These are phyloP conservation scores for Suillus placidus DNA, from an alignment of 768 basidiomycete genomes.

Conservation along the genomic window DNA sequence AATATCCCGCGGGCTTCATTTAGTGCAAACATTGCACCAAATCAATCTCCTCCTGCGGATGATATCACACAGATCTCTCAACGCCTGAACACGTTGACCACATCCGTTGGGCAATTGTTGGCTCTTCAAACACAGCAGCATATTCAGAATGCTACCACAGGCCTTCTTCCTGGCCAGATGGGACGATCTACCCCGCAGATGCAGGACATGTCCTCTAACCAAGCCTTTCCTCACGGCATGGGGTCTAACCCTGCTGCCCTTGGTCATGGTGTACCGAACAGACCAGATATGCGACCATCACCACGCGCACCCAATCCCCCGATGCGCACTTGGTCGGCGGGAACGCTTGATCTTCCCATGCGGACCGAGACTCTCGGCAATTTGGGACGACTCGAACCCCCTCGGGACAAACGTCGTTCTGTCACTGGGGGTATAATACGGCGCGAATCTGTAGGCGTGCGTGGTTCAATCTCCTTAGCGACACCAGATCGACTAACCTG, in stretches of 20 bases:
- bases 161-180: conserved; percentile 32
- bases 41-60: conserved; percentile 66
- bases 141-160: conserved; percentile 49
- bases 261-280: conserved; percentile 63
- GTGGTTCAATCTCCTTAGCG: conserved; percentile 30
- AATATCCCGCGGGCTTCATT: conserved; percentile 62
- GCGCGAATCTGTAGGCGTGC: conserved; percentile 74
- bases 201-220: conserved; percentile 50
- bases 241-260: conserved; percentile 44
- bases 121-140: conserved; percentile 77
- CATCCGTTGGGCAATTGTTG: conserved; percentile 84
- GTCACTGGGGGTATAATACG: conserved; percentile 63
- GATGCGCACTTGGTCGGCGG: conserved; percentile 84
- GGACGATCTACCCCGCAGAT: conserved; percentile 37
- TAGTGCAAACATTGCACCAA: conserved; percentile 69
- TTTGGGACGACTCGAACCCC: conserved; percentile 41
- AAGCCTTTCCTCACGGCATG: conserved; percentile 39
- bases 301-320: conserved; percentile 70
- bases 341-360: conserved; percentile 73
- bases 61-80: conserved; percentile 79
- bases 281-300: conserved; percentile 62
- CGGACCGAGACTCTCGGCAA: conserved; percentile 47
- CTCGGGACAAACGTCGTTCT: conserved; percentile 76
- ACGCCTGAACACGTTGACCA: conserved; percentile 75
- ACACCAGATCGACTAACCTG: conserved; percentile 20